These are phyloP conservation scores for Mycena rosella DNA, from an alignment of 768 basidiomycete genomes.

Conservation along the genomic window DNA sequence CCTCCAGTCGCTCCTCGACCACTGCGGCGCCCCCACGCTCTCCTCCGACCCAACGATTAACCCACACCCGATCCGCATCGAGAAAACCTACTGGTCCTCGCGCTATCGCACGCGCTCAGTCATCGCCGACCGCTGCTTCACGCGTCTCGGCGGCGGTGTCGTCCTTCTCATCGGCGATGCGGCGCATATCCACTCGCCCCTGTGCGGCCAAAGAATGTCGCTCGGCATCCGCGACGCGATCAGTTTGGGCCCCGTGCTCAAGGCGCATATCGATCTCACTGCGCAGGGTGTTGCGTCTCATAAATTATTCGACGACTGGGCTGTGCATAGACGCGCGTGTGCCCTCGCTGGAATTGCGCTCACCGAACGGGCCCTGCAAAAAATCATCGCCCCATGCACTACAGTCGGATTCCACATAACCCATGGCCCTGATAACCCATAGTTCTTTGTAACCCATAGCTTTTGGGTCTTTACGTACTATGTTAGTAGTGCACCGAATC, in stretches of 20 bases:
- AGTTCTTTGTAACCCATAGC: too few species aligned
- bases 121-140: slow-evolving; percentile 55
- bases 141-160: slow-evolving; percentile 41
- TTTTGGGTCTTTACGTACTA: too few species aligned
- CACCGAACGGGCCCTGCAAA: slow-evolving; percentile 50
- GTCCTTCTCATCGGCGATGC: slow-evolving; percentile 52
- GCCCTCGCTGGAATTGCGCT: slow-evolving; percentile 58
- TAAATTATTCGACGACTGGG: slow-evolving; percentile 50
- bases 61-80: slow-evolving; percentile 48
- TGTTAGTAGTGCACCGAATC: too few species aligned
- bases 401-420: too few species aligned
- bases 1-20: slow-evolving; percentile 57
- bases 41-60: slow-evolving; percentile 51
- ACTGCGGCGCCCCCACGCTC: slow-evolving; percentile 50
- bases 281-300: slow-evolving; percentile 38
- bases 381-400: slow-evolving; percentile 27
- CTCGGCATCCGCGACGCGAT: slow-evolving; percentile 67
- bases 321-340: slow-evolving; percentile 49
- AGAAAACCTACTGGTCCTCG: slow-evolving; percentile 58
- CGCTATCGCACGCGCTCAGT: slow-evolving; percentile 60
- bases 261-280: slow-evolving; percentile 27
- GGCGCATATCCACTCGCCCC: slow-evolving; percentile 66
- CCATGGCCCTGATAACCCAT: too few species aligned
- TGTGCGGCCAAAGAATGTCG: slow-evolving; percentile 71
- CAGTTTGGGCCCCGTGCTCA: slow-evolving; percentile 56